These are phyloP conservation scores for Ligustrum vulgare DNA, from an alignment of 257 asterid genomes.

Conservation along the genomic window DNA sequence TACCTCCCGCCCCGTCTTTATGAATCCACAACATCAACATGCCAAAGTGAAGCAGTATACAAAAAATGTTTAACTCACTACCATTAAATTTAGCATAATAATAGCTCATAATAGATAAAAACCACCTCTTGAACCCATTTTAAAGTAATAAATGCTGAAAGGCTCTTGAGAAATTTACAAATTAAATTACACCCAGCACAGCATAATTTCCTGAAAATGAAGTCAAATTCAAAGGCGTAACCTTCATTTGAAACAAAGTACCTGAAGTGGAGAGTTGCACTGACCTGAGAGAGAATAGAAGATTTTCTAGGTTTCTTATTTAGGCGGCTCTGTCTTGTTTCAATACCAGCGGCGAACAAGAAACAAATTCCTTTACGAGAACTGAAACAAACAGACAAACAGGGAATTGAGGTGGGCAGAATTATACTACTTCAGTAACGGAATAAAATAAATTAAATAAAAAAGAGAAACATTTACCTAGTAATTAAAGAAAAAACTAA, in stretches of 20 bases:
- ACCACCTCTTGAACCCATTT: not conserved
- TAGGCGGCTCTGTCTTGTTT: not conserved
- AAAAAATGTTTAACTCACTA: not conserved
- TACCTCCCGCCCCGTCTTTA: not conserved
- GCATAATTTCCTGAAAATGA: not conserved
- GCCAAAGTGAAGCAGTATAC: not conserved
- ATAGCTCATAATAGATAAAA: not conserved
- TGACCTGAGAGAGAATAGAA: not conserved
- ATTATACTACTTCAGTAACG: not conserved
- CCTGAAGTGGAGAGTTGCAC: slow-evolving; percentile 10
- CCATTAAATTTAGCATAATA: not conserved
- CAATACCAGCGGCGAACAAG: slow-evolving; percentile 4
- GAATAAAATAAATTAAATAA: slow-evolving; percentile 1
- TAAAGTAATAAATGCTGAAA: not conserved
- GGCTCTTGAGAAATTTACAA: not conserved
- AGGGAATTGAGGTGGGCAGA: slow-evolving; percentile 3
- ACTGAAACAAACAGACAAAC: not conserved
- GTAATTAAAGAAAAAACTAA: not conserved
- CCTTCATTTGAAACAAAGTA: not conserved
- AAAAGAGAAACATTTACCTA: slow-evolving; percentile 24
- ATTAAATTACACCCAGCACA: not conserved
- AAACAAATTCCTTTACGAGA: slow-evolving; percentile 12
- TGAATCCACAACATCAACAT: not conserved
- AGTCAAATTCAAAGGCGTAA: not conserved
- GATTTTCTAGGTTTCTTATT: not conserved